A percentile compares a stretch with the other conserved stretches of the same genome.
phyloP scores from a whole-genome alignment of 345 rosid species.

The Murraya koenigii region DNA sequence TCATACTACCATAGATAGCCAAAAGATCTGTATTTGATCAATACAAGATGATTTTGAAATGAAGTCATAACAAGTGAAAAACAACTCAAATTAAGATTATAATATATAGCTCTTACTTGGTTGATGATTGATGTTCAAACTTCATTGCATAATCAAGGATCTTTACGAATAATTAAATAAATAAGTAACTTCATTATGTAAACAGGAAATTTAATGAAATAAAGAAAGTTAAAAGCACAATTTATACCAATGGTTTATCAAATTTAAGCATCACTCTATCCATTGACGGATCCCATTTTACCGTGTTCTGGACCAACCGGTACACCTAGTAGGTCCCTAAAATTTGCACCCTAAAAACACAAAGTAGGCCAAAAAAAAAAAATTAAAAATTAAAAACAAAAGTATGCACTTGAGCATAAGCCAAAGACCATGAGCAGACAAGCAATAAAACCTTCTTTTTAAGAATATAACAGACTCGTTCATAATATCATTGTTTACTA shows the following conservation, averaged over 20 bases:
- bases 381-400: conserved; percentile 25
- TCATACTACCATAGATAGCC: conserved; percentile 44
- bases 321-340: conserved; percentile 39
- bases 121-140: conserved; percentile 22
- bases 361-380: neutral
- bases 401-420: conserved; percentile 18
- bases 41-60: neutral
- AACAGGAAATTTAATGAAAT: neutral
- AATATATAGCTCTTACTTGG: conserved; percentile 22
- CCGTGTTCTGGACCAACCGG: conserved; percentile 31
- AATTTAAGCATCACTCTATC: conserved; percentile 35
- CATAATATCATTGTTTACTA: conserved; percentile 22
- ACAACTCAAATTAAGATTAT: neutral
- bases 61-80: neutral
- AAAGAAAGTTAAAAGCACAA: too few relatives aligned
- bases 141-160: conserved; percentile 45
- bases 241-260: neutral
- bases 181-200: neutral
- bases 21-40: conserved; percentile 31
- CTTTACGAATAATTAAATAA: conserved; percentile 9
- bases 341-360: conserved; percentile 40
- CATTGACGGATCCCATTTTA: conserved; percentile 18
- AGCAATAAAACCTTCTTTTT: conserved; percentile 30
- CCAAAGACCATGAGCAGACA: neutral
- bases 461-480: conserved; percentile 26